Conservation (phyloP, 148 eudicot species). For the Rhododendron ovatum region DNA sequence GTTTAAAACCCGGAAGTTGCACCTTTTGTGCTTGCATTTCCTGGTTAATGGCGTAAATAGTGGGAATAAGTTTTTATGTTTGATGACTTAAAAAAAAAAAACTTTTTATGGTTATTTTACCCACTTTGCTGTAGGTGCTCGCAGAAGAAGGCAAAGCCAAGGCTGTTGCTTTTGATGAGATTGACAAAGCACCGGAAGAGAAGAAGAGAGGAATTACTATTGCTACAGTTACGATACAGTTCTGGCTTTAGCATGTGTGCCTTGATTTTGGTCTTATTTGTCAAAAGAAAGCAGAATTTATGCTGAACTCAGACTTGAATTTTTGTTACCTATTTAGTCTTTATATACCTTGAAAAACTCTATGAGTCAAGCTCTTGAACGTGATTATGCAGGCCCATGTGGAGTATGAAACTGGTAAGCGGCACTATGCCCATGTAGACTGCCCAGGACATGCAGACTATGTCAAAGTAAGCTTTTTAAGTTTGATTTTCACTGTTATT, state of each 20-base stretch:
- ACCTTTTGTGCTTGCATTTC: background rate
- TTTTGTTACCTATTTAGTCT: constrained; percentile 1
- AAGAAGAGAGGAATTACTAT: constrained; percentile 83
- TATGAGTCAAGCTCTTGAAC: background rate
- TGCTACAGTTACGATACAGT: constrained; percentile 46
- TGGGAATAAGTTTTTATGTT: background rate
- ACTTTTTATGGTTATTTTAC: background rate
- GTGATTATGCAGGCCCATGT: constrained; percentile 66
- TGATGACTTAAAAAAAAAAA: background rate
- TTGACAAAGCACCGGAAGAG: constrained; percentile 92
- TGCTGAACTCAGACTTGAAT: background rate
- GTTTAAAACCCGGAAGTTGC: too few species aligned
- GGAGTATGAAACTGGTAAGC: constrained; percentile 82
- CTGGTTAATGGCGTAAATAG: background rate
- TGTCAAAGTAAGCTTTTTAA: constrained; percentile 58
- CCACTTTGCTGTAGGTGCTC: constrained; percentile 39
- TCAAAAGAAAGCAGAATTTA: background rate
- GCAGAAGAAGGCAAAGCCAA: constrained; percentile 79
- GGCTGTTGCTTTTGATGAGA: constrained; percentile 84
- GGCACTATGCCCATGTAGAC: constrained; percentile 87
- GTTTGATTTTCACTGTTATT: background rate
- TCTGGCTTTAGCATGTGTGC: background rate
- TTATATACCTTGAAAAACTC: background rate
- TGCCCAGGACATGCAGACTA: constrained; percentile 91
- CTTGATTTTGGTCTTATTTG: background rate